Evolutionary conservation across 139 green algal genomes (phyloP), one percentile per base, ranked within the genome.

Genomic region (Deuterostichococcus epilithicus): DNA sequence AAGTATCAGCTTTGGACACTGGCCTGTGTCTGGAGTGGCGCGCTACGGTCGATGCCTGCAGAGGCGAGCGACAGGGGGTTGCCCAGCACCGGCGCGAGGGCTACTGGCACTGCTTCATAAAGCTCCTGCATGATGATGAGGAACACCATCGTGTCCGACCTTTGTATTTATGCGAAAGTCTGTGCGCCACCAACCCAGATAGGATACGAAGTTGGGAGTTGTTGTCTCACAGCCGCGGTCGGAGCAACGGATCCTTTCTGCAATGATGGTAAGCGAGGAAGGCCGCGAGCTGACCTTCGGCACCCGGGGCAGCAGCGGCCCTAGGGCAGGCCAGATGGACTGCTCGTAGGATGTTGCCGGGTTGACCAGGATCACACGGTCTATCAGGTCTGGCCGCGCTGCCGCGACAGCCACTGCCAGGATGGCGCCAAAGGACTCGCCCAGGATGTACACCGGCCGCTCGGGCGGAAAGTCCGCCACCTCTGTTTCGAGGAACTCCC

Each of bases 381-480:
- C 85, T 13, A 86, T 73, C 18, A 79, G 42, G 1, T 68, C 72
- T 2, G 70, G 72, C 37, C 44, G 70, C 42, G 52, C 72, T 26
- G 71, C 71, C 3, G 91, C 92, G 35, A 94, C 83, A 18, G 86
- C 90, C 78, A 97, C 74, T 5, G 88, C 83, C 74, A 97, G 81
- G 39, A 97, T 42, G 0, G 84, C 92, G 18, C 94, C 94, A 83
- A 97, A 97, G 2, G 86, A 93, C 82, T 97, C 94, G 0, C 93
- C 94, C 75, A 97, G 72, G 36, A 97, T 70, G 83, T 97, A 97
- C 60, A 96, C 85, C 2, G 94, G 93, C 18, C 93, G 81, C 33
- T 81, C 81, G 20, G 79, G 80, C 0, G 82, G 58, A 35, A 63
- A 34, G 32, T 60, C 32, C 13, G 68, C 59, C 60, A 84, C 72